phyloP scores from a whole-genome alignment of 2,329 filamentous ascomycete genomes.

The Colletotrichum incanum region DNA sequence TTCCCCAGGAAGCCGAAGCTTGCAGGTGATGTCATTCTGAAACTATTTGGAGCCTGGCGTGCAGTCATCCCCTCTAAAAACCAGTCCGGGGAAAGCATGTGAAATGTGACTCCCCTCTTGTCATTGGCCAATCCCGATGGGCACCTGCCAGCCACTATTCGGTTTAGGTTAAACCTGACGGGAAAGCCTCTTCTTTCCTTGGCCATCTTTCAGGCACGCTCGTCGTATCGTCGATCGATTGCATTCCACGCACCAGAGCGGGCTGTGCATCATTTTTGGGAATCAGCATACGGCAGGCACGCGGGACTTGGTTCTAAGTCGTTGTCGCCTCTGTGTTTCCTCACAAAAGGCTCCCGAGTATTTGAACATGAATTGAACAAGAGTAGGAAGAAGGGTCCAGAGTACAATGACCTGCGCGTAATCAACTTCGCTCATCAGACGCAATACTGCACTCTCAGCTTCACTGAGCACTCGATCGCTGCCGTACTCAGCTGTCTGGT shows the following conservation, averaged over 20 bases:
- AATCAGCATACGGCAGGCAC: background rate
- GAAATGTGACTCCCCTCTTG: conserved; percentile 16
- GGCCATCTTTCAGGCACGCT: background rate
- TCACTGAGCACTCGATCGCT: background rate
- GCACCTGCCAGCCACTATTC: conserved; percentile 4
- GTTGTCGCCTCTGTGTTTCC: background rate
- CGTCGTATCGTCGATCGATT: conserved; percentile 10
- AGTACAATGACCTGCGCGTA: background rate
- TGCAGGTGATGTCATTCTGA: conserved; percentile 43
- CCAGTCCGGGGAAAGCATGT: conserved; percentile 42
- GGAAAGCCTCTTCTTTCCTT: conserved; percentile 3
- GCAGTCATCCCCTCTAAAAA: background rate
- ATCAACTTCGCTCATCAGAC: background rate
- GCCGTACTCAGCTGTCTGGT: no score
- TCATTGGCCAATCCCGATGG: conserved; percentile 33
- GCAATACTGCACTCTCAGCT: no score
- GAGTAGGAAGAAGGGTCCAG: background rate
- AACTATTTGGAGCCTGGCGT: conserved; percentile 37
- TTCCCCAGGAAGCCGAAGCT: conserved; percentile 32
- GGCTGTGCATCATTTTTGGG: background rate
- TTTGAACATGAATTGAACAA: background rate
- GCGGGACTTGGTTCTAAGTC: background rate
- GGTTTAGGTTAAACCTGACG: conserved; percentile 5
- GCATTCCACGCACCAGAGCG: background rate
- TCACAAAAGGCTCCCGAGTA: background rate